Evolutionary conservation across 352 stramenopile species (phyloP), one percentile per base, ranked within the genome.

Genomic region (Globisporangium sylvaticum): DNA sequence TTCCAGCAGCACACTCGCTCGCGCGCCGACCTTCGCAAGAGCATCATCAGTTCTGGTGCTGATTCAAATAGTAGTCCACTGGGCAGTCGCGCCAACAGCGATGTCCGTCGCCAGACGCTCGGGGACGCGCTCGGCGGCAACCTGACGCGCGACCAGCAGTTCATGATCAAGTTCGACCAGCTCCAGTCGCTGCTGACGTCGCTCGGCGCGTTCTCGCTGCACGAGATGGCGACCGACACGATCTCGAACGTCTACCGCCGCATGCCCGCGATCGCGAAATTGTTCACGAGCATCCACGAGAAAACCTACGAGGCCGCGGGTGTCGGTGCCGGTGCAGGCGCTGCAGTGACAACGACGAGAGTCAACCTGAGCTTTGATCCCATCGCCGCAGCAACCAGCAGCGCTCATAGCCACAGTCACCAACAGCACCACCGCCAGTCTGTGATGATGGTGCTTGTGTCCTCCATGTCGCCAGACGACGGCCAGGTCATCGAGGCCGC

Each of bases 111-210:
- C 4, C 46, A 70, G 29, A 27, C 55, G 7, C 62, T 66, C 2
- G 24, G 54, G 4, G 70, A 74, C 25, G 25, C 53, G 20, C 29
- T 76, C 0, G 67, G 66, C 3, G 53, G 31, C 0, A 70, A 76
- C 34, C 63, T 91, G 20, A 82, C 79, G 54, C 29, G 59, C 1
- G 83, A 91, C 56, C 83, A 89, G 68, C 78, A 89, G 54, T 89
- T 84, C 48, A 25, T 83, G 22, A 77, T 89, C 61, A 87, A 87
- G 62, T 50, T 91, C 10, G 81, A 91, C 67, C 83, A 91, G 58
- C 65, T 91, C 0, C 78, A 90, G 57, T 83, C 76, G 22, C 70
- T 87, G 50, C 60, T 90, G 22, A 65, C 68, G 32, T 68, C 75
- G 6, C 63, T 91, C 3, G 69, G 64, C 0, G 59, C 69, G 24